A percentile compares a stretch with the other conserved stretches of the same genome.
Evolutionary conservation across 2,329 filamentous ascomycete genomes (phyloP).

Genomic region (Juglanconis oblonga): DNA sequence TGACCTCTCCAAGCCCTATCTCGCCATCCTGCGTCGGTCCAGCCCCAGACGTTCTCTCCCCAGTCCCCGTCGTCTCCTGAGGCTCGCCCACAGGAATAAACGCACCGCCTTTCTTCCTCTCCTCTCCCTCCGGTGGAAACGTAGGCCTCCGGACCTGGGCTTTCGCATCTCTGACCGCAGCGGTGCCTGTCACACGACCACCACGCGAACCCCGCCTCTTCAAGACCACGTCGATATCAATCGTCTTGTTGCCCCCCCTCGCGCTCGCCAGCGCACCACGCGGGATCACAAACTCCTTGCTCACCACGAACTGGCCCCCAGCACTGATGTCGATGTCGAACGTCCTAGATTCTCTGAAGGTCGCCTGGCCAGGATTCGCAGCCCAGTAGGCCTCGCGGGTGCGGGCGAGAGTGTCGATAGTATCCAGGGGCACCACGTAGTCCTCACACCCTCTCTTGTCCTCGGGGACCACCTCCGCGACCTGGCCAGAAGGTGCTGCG

Average conservation of each 20-base stretch:
- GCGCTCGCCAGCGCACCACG: not conserved
- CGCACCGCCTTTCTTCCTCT: no score
- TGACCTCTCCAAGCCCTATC: no score
- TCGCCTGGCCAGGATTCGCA: not conserved
- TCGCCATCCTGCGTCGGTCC: no score
- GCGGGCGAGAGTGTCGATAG: not conserved
- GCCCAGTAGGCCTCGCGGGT: not conserved
- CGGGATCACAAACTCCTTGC: not conserved
- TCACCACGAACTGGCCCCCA: not conserved
- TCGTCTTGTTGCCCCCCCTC: not conserved
- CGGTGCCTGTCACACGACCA: no score
- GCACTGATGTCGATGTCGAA: not conserved
- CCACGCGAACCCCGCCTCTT: not conserved
- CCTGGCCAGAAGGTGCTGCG: no score
- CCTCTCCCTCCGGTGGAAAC: no score
- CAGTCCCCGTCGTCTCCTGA: no score
- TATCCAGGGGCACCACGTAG: not conserved
- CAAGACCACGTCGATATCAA: not conserved
- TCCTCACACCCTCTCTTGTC: not conserved
- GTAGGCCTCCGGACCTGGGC: no score
- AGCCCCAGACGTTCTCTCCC: no score
- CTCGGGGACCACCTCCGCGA: no score
- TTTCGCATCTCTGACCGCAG: no score
- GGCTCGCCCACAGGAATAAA: no score
- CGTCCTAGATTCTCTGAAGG: not conserved